Evolutionary conservation across 177 flowering plant species (phyloP).

Genomic region (Telopea speciosissima): DNA sequence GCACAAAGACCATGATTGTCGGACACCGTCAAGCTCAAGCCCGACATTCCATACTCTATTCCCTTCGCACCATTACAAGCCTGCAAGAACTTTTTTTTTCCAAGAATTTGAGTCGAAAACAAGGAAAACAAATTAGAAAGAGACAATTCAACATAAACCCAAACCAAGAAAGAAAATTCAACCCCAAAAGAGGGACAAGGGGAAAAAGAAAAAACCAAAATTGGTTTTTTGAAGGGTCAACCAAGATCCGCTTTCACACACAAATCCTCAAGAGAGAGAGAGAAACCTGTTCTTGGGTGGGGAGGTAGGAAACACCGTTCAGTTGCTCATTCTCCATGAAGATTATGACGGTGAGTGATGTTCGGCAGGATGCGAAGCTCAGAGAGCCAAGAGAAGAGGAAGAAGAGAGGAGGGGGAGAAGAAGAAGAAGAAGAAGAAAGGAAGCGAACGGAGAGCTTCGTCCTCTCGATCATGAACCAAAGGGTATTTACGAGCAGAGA

Average conservation of each 20-base stretch:
- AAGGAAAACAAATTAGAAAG: no score
- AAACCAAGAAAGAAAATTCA: no score
- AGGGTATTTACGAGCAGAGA: neutral
- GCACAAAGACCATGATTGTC: conserved; percentile 57
- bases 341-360: no score
- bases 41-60: conserved; percentile 4
- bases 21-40: neutral
- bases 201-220: no score
- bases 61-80: conserved; percentile 11
- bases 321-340: neutral
- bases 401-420: neutral
- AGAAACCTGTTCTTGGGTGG: no score
- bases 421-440: neutral
- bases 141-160: no score
- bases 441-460: neutral
- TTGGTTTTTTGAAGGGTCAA: no score
- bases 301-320: neutral
- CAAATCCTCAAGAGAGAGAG: no score
- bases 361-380: neutral
- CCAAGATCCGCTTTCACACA: no score
- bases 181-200: no score
- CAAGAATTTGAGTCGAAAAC: no score
- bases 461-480: neutral
- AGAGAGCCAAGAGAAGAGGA: neutral
- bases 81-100: no score